Evolutionary conservation across 345 rosid species (phyloP), one percentile per base, ranked within the genome.

Genomic region (Arabidopsis arenosa): DNA sequence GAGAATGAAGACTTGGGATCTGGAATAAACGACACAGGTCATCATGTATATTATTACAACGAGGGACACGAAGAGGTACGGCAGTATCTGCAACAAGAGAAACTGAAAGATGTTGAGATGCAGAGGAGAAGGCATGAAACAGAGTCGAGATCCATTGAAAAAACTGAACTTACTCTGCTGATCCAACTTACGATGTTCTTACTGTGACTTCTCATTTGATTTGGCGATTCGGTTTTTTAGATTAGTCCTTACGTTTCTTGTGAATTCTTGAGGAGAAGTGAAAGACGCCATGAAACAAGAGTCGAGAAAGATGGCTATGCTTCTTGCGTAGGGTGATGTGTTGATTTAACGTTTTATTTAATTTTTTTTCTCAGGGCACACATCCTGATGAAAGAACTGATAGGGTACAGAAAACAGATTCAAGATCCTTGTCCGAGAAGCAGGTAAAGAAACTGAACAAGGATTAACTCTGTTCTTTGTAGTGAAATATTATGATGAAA

Each of bases 361-460:
- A 7, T 9, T 47, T 3, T 37, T 59, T 48, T 36, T 49, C 39
- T 59, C 30, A 60, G 75, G 67, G 21, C 18, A 9, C 23, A 57
- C n/a, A 0, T 10, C 15, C 7, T 28, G 6, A 55, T 55, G 21
- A 14, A 5, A 55, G 60, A n/a, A 45, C 4, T 45, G 51, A 45
- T 45, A n/a, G 4, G 3, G n/a, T 7, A 32, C 32, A 12, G 12
- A 10, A 32, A 30, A 15, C 9, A 58, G 56, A 58, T 2, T 32
- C 47, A 45, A 15, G 36, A 7, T 32, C 4, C 4, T 6, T 9
- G 4, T 3, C 53, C 28, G 52, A 9, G 39, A 39, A 23, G 2
- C 26, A 17, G 54, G 73, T 69, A 56, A 55, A 12, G 9, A 69
- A 54, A 30, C 41, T 21, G 5, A 49, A 21, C 55, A 52, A 52